Evolutionary conservation across 1,284 basidiomycete species (phyloP).

Genomic region (Amylostereum chailletii): DNA sequence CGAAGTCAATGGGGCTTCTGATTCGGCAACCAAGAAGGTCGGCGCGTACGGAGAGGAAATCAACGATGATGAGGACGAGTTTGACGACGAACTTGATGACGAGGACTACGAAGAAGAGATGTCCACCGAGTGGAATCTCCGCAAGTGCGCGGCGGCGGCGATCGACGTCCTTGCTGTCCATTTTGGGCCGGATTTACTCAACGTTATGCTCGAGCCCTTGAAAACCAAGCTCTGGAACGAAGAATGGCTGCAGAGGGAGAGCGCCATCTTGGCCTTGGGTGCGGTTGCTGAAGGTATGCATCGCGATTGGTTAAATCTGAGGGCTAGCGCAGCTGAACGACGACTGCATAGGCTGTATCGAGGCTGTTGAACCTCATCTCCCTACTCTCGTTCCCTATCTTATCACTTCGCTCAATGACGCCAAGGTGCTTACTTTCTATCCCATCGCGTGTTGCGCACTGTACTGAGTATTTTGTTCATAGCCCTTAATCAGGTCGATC

Average conservation of each 20-base stretch:
- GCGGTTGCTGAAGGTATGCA: slow-evolving; percentile 92
- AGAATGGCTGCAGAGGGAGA: slow-evolving; percentile 94
- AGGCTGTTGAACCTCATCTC: slow-evolving; percentile 90
- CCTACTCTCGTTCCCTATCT: slow-evolving; percentile 90
- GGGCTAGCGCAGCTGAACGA: not conserved
- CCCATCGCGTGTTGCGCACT: not conserved
- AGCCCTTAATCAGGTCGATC: slow-evolving; percentile 96
- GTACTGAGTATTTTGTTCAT: slow-evolving; percentile 3
- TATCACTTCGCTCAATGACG: slow-evolving; percentile 83
- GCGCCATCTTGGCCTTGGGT: slow-evolving; percentile 91
- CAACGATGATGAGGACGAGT: slow-evolving; percentile 63
- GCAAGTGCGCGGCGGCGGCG: slow-evolving; percentile 97
- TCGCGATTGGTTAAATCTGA: not conserved
- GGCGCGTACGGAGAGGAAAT: slow-evolving; percentile 69
- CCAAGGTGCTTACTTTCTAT: slow-evolving; percentile 54
- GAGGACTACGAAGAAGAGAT: slow-evolving; percentile 95
- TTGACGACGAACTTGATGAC: slow-evolving; percentile 80
- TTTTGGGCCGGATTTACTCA: slow-evolving; percentile 81
- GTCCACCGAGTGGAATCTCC: slow-evolving; percentile 97
- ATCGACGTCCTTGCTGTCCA: slow-evolving; percentile 94
- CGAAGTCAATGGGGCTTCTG: slow-evolving; percentile 36
- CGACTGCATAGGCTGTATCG: slow-evolving; percentile 77
- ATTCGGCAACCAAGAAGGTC: slow-evolving; percentile 31
- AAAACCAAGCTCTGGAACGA: slow-evolving; percentile 91
- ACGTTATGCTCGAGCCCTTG: slow-evolving; percentile 82